Evolutionary conservation across 768 basidiomycete genomes (phyloP), one percentile per base, ranked within the genome.

Genomic region (Agaricus subrufescens): DNA sequence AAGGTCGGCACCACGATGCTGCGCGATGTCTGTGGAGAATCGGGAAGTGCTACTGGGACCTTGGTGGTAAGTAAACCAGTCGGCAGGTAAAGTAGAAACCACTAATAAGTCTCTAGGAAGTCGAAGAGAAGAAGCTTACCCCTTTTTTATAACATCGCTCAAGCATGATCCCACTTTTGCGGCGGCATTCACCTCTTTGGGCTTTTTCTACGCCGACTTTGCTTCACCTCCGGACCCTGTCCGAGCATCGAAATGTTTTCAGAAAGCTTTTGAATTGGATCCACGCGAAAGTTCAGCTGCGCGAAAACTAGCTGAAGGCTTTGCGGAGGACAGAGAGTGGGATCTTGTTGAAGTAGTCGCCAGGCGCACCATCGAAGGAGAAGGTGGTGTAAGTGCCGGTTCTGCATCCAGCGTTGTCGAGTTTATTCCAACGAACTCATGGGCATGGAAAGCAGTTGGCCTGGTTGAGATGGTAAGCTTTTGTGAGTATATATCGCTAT

Each of bases 401-500:
- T 65, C 63, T 10, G 65, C 65, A 27, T 53, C 65, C 4, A 73
- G 71, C 25, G 71, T 70, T 3, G 72, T 75, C 47, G 74, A 81
- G 61, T 86, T 86, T 66, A 74, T 84, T 43, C 87, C 91, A 0
- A 84, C 83, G 38, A 94, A 96, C 63, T 81, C 87, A 7, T 99
- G 97, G 97, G 97, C 97, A 3, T 99, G 96, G 95, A 98, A 97
- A 70, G 95, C 94, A 23, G 71, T 93, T 37, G 97, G 94, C 1
- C 83, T 92, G 0, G 94, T 94, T 1, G 94, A 95, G 67, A 73
- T 95, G 72, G 96, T 94, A 64, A 69, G 87, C 73, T 44, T 27
- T 15, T 3, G 19, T 27, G 27, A 14, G 9, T 45, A 23, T 23
- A 14, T 47, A 34, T 47, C 12, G 47, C 15, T 46, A 29, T 39